A percentile compares a stretch with the other conserved stretches of the same genome.
Evolutionary conservation across 2,329 filamentous ascomycete species (phyloP).

Genomic region (Botrytis paeoniae): DNA sequence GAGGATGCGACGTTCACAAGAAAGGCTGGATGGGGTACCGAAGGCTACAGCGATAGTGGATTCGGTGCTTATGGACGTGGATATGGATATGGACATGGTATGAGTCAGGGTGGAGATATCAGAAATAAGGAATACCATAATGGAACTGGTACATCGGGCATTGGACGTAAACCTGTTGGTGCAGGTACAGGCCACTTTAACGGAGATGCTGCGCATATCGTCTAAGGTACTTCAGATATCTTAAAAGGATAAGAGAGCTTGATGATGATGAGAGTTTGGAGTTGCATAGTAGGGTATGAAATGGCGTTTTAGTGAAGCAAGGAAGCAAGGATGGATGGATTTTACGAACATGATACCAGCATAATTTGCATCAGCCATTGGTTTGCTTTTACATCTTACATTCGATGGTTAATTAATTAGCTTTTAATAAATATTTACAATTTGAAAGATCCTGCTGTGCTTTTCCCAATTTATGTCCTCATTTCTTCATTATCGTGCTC

Average conservation of each 20-base stretch:
- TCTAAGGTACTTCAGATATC: background rate
- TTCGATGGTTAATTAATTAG: background rate
- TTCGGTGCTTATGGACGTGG: background rate
- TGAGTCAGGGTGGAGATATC: background rate
- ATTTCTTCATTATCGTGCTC: accelerated
- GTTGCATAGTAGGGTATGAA: background rate
- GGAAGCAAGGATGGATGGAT: background rate
- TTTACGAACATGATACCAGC: slow-evolving; percentile 11
- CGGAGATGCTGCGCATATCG: slow-evolving; percentile 8
- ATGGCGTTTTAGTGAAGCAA: slow-evolving; percentile 7
- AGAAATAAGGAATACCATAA: background rate
- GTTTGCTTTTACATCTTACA: background rate
- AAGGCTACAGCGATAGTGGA: slow-evolving; percentile 1
- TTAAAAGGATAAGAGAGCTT: background rate
- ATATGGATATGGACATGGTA: slow-evolving; percentile 1
- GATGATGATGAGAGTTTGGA: background rate
- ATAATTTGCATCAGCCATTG: background rate
- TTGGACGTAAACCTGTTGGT: slow-evolving; percentile 13
- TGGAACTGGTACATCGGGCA: background rate
- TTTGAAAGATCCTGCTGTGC: background rate
- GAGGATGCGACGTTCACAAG: slow-evolving; percentile 56
- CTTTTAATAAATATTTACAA: background rate
- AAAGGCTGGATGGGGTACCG: slow-evolving; percentile 57
- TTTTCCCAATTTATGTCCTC: background rate
- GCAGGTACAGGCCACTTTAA: background rate